A percentile compares a stretch with the other conserved stretches of the same genome.
phyloP scores from a whole-genome alignment of 2,329 filamentous ascomycete genomes.

The Rhexocercosporidium sp. region DNA sequence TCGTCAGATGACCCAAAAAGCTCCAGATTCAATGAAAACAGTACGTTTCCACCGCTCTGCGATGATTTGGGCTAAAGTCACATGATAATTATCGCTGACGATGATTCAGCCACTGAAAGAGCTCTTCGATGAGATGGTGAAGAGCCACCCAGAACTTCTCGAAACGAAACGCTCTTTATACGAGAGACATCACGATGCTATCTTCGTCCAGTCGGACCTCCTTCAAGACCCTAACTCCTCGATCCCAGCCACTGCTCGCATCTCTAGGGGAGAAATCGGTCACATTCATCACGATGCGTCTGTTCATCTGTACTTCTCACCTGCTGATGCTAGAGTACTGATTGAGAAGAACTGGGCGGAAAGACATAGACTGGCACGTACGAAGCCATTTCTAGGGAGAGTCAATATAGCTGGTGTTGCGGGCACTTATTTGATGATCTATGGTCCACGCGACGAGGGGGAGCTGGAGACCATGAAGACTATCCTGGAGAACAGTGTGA shows the following conservation, averaged over 20 bases:
- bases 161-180: conserved; percentile 8
- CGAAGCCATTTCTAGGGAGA: not conserved
- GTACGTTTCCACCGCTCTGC: not conserved
- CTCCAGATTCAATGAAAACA: conserved; percentile 3
- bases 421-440: conserved; percentile 13
- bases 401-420: not conserved
- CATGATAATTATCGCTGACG: conserved; percentile 10
- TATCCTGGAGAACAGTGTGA: conserved; percentile 9
- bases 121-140: conserved; percentile 3
- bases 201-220: not conserved
- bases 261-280: conserved; percentile 3
- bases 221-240: conserved; percentile 1
- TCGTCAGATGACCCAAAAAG: conserved; percentile 4
- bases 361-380: conserved; percentile 4
- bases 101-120: not conserved
- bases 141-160: conserved; percentile 1
- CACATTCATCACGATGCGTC: conserved; percentile 8
- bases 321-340: conserved; percentile 4
- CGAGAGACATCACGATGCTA: conserved; percentile 10
- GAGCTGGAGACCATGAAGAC: conserved; percentile 6
- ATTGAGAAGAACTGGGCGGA: conserved; percentile 16
- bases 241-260: not conserved
- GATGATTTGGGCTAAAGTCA: not conserved
- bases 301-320: conserved; percentile 13
- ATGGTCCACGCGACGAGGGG: conserved; percentile 6